Base-by-base conservation (phyloP, 2,329 filamentous ascomycete species). In the Microcyclospora pomicola region DNA sequence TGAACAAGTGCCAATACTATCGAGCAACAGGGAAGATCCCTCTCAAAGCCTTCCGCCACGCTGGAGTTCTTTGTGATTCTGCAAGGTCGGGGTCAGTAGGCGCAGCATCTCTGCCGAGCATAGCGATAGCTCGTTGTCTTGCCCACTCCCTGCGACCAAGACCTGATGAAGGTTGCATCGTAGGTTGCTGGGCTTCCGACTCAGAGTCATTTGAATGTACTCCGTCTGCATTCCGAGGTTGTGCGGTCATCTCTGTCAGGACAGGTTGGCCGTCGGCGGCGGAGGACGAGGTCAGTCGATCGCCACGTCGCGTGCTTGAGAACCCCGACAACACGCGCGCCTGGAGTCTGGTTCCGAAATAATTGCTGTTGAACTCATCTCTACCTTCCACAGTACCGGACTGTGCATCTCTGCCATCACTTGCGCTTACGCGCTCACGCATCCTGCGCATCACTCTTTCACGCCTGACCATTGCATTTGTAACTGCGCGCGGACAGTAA, bases 401-500 rank as follows among this genome's bases (percentile, higher is more conserved):
- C 19, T 24, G 19, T 24, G 19, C 19, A 24, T 24, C 7, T 7
- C 19, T 24, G 19, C 19, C 19, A 24, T 24, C 5, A 24, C 19
- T 24, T 24, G 19, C 7, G 19, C 5, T 35, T 14, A 42, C 35
- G 31, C 69, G 66, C 38, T 73, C 69, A 33, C 78, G 67, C 35
- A 81, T 58, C 27, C 70, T 67, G 19, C 80, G 66, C 10, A 85
- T 64, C 15, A 80, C 72, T 12, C 81, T 71, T 59, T 94, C 86
- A 30, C 82, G 73, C 14, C 82, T 77, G 5, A 92, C 86, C 81
- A 93, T 93, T 12, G 73, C 71, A 49, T 93, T 91, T 5, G 85
- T 92, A 31, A 92, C 77, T 13, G 69, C 68, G 0, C 66, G 62
- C 0, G 66, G 64, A 43, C 65, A 68, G 37, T 61, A 70, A 13